Evolutionary conservation across 1,284 basidiomycete genomes (phyloP).

Genomic region (Boletus semigastroideus): DNA sequence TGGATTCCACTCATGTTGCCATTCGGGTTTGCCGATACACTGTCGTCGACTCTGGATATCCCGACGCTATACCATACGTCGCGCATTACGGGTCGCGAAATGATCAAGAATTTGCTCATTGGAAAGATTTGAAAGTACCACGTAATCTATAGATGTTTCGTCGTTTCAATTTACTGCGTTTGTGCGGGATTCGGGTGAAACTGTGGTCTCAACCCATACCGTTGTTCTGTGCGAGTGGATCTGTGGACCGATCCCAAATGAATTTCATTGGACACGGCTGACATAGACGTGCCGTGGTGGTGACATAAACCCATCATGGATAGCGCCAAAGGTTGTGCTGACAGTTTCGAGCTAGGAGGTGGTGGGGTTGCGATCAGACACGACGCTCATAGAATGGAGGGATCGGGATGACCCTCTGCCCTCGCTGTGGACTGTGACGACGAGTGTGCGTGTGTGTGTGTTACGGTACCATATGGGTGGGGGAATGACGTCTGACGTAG

Average conservation of each 20-base stretch:
- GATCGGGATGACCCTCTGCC: conserved; percentile 3
- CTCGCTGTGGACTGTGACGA: conserved; percentile 5
- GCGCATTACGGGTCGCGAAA: conserved; percentile 81
- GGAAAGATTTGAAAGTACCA: conserved; percentile 73
- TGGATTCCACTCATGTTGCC: conserved; percentile 93
- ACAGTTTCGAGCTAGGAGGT: too few relatives aligned
- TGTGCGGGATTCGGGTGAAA: background rate
- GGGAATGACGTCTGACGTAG: conserved; percentile 34
- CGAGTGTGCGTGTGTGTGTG: conserved; percentile 4
- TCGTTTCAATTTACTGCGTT: background rate
- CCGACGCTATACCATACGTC: conserved; percentile 81
- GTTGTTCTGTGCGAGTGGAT: too few relatives aligned
- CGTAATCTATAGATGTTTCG: background rate
- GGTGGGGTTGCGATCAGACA: too few relatives aligned
- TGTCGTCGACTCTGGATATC: conserved; percentile 89
- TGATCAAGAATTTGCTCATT: conserved; percentile 75
- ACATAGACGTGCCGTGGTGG: too few relatives aligned
- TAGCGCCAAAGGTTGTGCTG: too few relatives aligned
- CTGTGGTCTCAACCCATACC: background rate
- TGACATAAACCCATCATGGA: too few relatives aligned
- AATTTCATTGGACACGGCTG: background rate
- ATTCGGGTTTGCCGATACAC: conserved; percentile 85
- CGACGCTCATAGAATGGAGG: background rate
- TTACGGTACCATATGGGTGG: conserved; percentile 6
- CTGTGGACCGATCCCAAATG: background rate